Percentiles rank a stretch among this genome's conserved stretches.
These are phyloP conservation scores for Dryadomyces quercivorus DNA, from an alignment of 2,329 filamentous ascomycete species.

Conservation along the genomic window DNA sequence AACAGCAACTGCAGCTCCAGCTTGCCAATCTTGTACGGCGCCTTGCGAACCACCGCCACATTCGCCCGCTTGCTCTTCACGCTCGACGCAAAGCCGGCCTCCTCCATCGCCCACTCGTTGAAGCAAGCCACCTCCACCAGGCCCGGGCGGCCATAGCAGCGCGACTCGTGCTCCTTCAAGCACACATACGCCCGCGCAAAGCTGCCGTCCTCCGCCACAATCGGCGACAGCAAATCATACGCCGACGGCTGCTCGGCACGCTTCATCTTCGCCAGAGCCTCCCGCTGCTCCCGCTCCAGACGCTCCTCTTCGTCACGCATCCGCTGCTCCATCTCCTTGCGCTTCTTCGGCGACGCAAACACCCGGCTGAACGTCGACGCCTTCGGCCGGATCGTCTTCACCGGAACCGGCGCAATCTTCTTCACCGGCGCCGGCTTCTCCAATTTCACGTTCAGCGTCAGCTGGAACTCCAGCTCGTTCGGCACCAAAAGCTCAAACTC, in stretches of 20 bases:
- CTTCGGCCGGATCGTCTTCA: constrained; percentile 58
- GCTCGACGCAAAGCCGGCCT: constrained; percentile 64
- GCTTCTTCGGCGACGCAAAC: constrained; percentile 90
- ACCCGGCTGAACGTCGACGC: constrained; percentile 83
- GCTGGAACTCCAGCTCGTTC: constrained; percentile 96
- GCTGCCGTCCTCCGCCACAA: constrained; percentile 83
- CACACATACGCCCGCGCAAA: constrained; percentile 92
- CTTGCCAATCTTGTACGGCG: constrained; percentile 95
- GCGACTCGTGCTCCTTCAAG: constrained; percentile 79
- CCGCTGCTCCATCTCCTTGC: constrained; percentile 81
- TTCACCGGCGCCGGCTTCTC: constrained; percentile 55
- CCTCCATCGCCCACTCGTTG: constrained; percentile 96
- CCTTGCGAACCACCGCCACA: constrained; percentile 60
- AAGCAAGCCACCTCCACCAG: constrained; percentile 87
- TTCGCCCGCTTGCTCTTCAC: constrained; percentile 86
- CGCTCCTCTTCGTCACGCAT: constrained; percentile 75
- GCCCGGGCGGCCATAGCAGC: constrained; percentile 79
- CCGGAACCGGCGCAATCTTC: constrained; percentile 37
- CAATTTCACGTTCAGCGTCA: constrained; percentile 91
- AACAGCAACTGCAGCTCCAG: constrained; percentile 89
- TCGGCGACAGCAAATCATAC: constrained; percentile 76
- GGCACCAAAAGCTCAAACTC: constrained; percentile 97
- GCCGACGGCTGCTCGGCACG: constrained; percentile 51
- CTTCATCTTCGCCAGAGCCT: constrained; percentile 49
- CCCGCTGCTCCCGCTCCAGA: constrained; percentile 48